Conservation (phyloP, 139 green algal species). For the Coelastrella sp. region DNA sequence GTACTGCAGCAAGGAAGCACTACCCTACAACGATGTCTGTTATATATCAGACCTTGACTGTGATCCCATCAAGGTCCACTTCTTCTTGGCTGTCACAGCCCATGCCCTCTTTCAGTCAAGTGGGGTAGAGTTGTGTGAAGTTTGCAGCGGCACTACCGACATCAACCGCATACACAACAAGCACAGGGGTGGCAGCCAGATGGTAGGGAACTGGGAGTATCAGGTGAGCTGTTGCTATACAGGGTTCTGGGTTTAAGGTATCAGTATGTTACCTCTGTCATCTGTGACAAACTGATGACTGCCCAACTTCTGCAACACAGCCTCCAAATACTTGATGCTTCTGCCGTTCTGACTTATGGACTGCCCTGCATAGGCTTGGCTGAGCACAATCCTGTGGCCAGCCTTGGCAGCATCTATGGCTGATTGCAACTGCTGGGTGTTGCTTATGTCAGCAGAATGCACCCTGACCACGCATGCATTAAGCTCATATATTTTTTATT, state of each 20-base stretch:
- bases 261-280: neutral
- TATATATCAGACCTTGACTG: neutral
- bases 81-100: conserved; percentile 26
- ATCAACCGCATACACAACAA: neutral
- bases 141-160: conserved; percentile 5
- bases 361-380: neutral
- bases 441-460: neutral
- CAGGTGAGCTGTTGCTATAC: neutral
- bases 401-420: neutral
- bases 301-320: neutral
- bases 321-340: neutral
- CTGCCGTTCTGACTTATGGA: neutral
- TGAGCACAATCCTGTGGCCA: neutral
- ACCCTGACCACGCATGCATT: conserved; percentile 12
- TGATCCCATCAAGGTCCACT: conserved; percentile 12
- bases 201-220: neutral
- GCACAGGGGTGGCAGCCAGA: neutral
- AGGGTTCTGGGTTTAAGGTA: neutral
- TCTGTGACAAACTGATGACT: neutral
- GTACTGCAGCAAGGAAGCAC: conserved; percentile 1
- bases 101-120: neutral
- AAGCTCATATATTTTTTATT: neutral
- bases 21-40: neutral
- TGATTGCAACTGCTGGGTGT: neutral
- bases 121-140: conserved; percentile 1